Conservation (phyloP, 208 protist species). For the Trypanosoma lewisi region DNA sequence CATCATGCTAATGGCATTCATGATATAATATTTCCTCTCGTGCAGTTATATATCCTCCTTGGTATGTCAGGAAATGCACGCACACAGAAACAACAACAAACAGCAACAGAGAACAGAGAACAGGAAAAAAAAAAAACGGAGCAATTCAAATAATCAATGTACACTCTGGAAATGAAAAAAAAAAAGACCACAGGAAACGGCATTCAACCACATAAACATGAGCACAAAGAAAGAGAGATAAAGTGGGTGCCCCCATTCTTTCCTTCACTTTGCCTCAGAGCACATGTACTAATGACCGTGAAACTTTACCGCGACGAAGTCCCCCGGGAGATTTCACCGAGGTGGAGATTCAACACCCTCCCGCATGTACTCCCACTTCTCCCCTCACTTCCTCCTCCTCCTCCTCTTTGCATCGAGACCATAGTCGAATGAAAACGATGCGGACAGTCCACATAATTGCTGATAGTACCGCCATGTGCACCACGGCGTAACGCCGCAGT, state of each 20-base stretch:
- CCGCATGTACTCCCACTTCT: background rate
- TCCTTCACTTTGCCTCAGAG: too few relatives aligned
- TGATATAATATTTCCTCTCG: too few relatives aligned
- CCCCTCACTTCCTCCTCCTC: background rate
- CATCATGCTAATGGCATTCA: too few relatives aligned
- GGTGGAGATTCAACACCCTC: background rate
- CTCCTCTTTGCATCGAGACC: constrained; percentile 27
- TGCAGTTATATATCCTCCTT: too few relatives aligned
- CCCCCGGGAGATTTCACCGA: background rate
- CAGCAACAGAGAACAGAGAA: background rate
- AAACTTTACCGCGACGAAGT: background rate
- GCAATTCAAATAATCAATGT: background rate
- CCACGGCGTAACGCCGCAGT: constrained; percentile 43
- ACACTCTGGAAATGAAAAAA: constrained; percentile 4
- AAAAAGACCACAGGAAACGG: constrained; percentile 6
- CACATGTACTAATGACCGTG: background rate
- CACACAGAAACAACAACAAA: background rate
- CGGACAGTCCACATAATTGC: constrained; percentile 31
- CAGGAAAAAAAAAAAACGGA: background rate
- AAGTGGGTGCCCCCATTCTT: too few relatives aligned
- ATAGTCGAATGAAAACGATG: constrained; percentile 31
- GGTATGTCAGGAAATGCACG: too few relatives aligned
- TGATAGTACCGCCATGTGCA: constrained; percentile 38
- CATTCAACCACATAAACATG: background rate
- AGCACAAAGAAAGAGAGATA: background rate